These are phyloP conservation scores for Pseudopediastrum boryanum DNA, from an alignment of 139 green algal species.

Conservation along the genomic window DNA sequence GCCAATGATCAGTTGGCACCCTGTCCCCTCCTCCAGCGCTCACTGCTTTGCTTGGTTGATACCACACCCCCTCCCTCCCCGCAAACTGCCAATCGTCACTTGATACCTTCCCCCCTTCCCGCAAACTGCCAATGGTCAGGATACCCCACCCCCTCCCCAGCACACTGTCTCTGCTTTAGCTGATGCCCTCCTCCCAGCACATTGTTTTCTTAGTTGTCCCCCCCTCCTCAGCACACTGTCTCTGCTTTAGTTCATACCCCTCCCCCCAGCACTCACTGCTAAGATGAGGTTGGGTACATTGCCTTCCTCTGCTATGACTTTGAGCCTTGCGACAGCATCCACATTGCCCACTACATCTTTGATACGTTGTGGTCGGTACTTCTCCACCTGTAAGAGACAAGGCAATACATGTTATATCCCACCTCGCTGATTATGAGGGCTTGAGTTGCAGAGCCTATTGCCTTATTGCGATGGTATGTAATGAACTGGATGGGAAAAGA, in stretches of 20 bases:
- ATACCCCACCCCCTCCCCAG: too few relatives aligned
- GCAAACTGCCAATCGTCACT: too few relatives aligned
- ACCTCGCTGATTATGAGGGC: not conserved
- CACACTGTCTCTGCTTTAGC: too few relatives aligned
- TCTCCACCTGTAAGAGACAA: constrained; percentile 75
- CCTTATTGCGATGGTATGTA: not conserved
- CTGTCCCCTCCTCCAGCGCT: too few relatives aligned
- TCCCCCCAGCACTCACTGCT: constrained; percentile 51
- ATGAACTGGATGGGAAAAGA: not conserved
- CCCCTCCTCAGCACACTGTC: too few relatives aligned
- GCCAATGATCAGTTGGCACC: too few relatives aligned
- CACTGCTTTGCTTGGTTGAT: too few relatives aligned
- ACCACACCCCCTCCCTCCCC: too few relatives aligned
- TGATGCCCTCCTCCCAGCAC: too few relatives aligned
- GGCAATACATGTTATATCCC: not conserved
- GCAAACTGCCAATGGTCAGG: too few relatives aligned
- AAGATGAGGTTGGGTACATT: constrained; percentile 99
- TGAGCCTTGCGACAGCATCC: constrained; percentile 91
- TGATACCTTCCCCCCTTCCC: too few relatives aligned
- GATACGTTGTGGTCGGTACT: constrained; percentile 89
- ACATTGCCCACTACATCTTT: constrained; percentile 95
- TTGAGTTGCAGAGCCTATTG: not conserved
- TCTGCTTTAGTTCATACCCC: not conserved
- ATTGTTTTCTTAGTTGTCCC: too few relatives aligned
- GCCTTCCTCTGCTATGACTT: constrained; percentile 91